phyloP scores from a whole-genome alignment of 805 yeast genomes.

The Wickerhamomyces bovis region DNA sequence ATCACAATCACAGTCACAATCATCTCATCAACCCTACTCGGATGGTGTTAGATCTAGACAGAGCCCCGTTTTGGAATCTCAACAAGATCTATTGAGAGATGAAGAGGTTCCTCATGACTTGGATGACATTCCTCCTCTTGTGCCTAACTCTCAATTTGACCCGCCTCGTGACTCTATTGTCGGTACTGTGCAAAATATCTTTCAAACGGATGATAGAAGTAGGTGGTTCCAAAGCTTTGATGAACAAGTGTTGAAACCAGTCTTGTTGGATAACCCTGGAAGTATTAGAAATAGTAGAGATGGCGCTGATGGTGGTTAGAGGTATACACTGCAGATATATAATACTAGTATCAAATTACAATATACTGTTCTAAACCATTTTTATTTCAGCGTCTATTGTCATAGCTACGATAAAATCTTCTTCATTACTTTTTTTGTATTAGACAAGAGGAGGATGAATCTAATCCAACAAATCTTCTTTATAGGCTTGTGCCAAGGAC shows the following conservation, averaged over 20 bases:
- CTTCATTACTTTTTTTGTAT: neutral
- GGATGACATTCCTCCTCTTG: constrained; percentile 24
- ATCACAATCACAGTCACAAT: neutral
- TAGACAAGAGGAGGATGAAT: neutral
- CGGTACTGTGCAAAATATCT: constrained; percentile 22
- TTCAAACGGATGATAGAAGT: constrained; percentile 65
- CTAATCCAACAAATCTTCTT: constrained; percentile 32
- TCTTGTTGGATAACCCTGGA: constrained; percentile 55
- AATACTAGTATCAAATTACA: too few species aligned
- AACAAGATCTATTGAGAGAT: constrained; percentile 20
- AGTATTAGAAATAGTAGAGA: constrained; percentile 14
- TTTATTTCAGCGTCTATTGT: too few species aligned
- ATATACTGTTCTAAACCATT: too few species aligned
- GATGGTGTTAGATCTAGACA: constrained; percentile 21
- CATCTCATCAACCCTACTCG: constrained; percentile 20
- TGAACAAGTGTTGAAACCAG: constrained; percentile 90
- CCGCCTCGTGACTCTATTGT: constrained; percentile 13
- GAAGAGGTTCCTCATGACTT: constrained; percentile 17
- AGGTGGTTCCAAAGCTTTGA: constrained; percentile 93
- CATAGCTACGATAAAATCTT: neutral
- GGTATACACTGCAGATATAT: neutral
- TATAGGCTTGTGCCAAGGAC: constrained; percentile 61
- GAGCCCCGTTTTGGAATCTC: constrained; percentile 17
- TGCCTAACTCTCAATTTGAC: constrained; percentile 7
- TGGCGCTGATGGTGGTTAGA: constrained; percentile 1